Conservation (phyloP, 2,329 filamentous ascomycete genomes). For the Penicillium sp. region DNA sequence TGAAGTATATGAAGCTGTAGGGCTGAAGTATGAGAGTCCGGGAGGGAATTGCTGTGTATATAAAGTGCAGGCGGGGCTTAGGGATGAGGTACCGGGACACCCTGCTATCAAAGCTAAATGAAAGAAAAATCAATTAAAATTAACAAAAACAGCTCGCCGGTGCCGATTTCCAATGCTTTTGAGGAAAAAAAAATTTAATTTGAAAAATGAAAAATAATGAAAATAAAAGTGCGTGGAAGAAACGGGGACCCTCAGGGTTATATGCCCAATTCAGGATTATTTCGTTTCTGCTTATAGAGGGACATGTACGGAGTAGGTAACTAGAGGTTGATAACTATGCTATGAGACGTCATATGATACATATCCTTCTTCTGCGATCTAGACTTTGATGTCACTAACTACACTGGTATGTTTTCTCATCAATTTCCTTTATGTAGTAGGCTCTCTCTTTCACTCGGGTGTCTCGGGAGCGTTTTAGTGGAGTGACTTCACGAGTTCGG, state of each 20-base stretch:
- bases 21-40: conserved; percentile 21
- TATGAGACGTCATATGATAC: too few species aligned
- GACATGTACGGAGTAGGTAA: too few species aligned
- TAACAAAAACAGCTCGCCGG: conserved; percentile 8
- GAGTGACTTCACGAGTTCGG: neutral
- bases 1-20: conserved; percentile 11
- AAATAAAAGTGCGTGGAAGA: conserved; percentile 3
- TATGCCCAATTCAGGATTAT: neutral
- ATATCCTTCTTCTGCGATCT: too few species aligned
- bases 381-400: neutral
- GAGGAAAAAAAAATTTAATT: neutral
- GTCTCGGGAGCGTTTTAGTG: conserved; percentile 14
- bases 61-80: conserved; percentile 9
- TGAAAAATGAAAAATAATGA: neutral
- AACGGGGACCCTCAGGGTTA: neutral
- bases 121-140: neutral
- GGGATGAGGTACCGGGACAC: neutral
- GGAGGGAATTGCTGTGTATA: conserved; percentile 14
- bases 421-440: too few species aligned
- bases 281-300: neutral
- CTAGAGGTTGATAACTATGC: too few species aligned
- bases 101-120: neutral
- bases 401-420: too few species aligned
- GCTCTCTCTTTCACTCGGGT: conserved; percentile 10
- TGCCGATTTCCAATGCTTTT: conserved; percentile 22